phyloP scores from a whole-genome alignment of 176 grass and related monocot species.

The Lolium multiflorum region DNA sequence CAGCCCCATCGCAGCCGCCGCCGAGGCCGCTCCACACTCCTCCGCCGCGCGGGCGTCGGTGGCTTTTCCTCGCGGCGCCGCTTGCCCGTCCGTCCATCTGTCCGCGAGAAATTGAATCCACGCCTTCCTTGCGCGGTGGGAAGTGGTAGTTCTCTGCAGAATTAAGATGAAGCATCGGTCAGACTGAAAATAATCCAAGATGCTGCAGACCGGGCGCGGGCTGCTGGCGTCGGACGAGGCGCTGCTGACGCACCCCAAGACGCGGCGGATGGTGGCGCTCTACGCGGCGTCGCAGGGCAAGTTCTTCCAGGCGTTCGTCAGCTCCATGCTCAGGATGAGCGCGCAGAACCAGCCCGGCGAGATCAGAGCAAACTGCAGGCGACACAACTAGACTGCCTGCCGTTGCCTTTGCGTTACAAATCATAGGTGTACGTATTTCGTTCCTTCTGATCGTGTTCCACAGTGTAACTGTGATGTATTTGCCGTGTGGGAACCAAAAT shows the following conservation, averaged over 20 bases:
- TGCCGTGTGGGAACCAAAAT: background rate
- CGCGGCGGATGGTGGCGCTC: constrained; percentile 50
- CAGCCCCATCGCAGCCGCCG: too few species aligned
- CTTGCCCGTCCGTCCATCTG: background rate
- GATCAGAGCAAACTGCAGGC: constrained; percentile 78
- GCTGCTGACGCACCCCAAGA: constrained; percentile 81
- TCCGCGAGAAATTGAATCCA: constrained; percentile 22
- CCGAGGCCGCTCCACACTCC: background rate
- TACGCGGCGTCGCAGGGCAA: constrained; percentile 64
- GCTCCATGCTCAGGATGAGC: constrained; percentile 84
- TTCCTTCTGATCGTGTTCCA: background rate
- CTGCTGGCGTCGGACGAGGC: constrained; percentile 79
- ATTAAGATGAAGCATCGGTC: too few species aligned
- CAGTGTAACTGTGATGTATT: background rate
- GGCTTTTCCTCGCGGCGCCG: background rate
- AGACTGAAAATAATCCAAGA: constrained; percentile 47
- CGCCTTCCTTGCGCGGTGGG: too few species aligned
- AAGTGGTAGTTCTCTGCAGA: too few species aligned
- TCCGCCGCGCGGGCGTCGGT: background rate
- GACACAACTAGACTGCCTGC: constrained; percentile 11
- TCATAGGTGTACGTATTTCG: background rate
- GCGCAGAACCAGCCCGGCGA: constrained; percentile 65
- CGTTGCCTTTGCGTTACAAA: background rate
- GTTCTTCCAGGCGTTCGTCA: constrained; percentile 69
- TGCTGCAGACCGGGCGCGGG: constrained; percentile 58